These are phyloP conservation scores for Debaryomyces prosopidis DNA, from an alignment of 805 yeast genomes.

Conservation along the genomic window DNA sequence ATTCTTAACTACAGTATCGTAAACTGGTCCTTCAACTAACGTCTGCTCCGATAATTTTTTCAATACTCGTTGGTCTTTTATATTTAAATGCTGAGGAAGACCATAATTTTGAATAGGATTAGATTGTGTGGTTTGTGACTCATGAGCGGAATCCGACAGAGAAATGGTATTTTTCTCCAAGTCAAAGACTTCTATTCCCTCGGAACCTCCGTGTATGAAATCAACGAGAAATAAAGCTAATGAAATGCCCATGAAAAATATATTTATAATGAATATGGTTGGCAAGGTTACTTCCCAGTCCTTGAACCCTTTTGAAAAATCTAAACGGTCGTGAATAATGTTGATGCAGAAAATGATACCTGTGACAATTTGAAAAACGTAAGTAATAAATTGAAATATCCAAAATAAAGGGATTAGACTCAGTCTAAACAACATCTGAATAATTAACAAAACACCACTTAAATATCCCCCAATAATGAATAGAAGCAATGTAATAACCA, in stretches of 20 bases:
- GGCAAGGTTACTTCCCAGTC: slow-evolving; percentile 5
- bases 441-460: slow-evolving; percentile 1
- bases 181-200: not conserved
- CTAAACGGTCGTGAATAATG: slow-evolving; percentile 1
- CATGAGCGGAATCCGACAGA: not conserved
- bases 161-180: not conserved
- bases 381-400: slow-evolving; percentile 3
- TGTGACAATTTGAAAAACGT: slow-evolving; percentile 9
- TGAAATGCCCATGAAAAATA: slow-evolving; percentile 7
- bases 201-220: not conserved
- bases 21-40: slow-evolving; percentile 7
- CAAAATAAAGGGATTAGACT: slow-evolving; percentile 1
- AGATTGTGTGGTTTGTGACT: not conserved
- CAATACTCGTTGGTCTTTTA: slow-evolving; percentile 1
- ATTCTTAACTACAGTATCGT: not conserved
- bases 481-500: not conserved
- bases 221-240: not conserved
- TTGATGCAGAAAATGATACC: slow-evolving; percentile 8
- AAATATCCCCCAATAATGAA: slow-evolving; percentile 6
- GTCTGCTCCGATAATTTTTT: slow-evolving; percentile 17
- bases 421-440: slow-evolving; percentile 3
- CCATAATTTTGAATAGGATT: not conserved
- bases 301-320: not conserved
- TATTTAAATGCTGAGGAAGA: not conserved
- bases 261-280: slow-evolving; percentile 8